A percentile compares a stretch with the other conserved stretches of the same genome.
phyloP scores from a whole-genome alignment of 2,329 filamentous ascomycete genomes.

The Phyllosticta citriasiana region DNA sequence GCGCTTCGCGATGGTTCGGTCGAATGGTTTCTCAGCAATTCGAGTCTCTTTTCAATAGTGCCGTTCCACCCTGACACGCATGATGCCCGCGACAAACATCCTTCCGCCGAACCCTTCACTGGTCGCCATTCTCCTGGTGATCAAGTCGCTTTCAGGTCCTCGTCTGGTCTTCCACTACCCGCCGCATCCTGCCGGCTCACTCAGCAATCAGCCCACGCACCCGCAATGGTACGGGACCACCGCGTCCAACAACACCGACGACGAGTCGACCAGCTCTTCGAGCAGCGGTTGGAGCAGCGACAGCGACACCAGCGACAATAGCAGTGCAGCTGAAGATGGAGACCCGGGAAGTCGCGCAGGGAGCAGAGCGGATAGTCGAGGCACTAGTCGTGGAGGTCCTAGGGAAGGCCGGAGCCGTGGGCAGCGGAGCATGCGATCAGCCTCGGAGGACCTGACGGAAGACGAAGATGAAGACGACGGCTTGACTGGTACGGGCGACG shows the following conservation, averaged over 20 bases:
- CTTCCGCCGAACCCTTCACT: conserved; percentile 18
- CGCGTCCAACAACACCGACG: conserved; percentile 25
- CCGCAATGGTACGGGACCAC: conserved; percentile 28
- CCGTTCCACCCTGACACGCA: neutral
- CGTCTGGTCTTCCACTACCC: conserved; percentile 35
- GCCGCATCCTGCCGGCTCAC: conserved; percentile 26
- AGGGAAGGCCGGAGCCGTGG: conserved; percentile 19
- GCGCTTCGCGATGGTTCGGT: neutral
- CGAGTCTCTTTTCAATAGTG: neutral
- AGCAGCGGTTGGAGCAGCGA: conserved; percentile 17
- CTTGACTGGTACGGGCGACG: conserved; percentile 15
- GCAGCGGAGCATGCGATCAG: conserved; percentile 21
- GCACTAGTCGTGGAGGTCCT: conserved; percentile 24
- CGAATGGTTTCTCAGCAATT: neutral
- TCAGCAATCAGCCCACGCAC: conserved; percentile 23
- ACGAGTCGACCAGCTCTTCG: conserved; percentile 12
- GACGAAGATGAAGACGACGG: conserved; percentile 30
- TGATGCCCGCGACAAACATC: conserved; percentile 7
- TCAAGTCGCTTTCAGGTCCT: conserved; percentile 26
- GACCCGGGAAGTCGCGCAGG: conserved; percentile 13
- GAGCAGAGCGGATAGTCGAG: conserved; percentile 17
- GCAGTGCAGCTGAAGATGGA: conserved; percentile 22
- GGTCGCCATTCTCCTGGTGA: conserved; percentile 30
- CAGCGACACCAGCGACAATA: conserved; percentile 22
- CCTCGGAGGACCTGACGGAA: conserved; percentile 12